Evolutionary conservation across 73 alveolate species (phyloP), one percentile per base, ranked within the genome.

Genomic region (Uronychia setigera): DNA sequence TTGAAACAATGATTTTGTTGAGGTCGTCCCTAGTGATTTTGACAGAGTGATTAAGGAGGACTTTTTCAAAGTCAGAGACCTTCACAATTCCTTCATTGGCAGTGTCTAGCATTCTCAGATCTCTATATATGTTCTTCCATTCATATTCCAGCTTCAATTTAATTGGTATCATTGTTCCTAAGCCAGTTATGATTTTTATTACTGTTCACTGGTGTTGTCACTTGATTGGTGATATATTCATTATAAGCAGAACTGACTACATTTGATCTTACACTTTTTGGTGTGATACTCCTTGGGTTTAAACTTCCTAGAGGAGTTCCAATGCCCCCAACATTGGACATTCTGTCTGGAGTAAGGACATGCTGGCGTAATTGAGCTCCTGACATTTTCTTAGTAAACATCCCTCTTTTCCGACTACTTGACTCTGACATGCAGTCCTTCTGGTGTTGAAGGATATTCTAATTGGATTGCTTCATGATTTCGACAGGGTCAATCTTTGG

Each of bases 111-210:
- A 13, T 9, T 5, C 81, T 26, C 58, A 76, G 28, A 27, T 76
- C 81, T 76, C 81, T 25, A 27, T 28, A 76, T 5, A 76, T 28
- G 1, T 76, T 26, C 81, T 30, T 76, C 81, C 81, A 76, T 76
- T 76, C 81, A 27, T 76, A 76, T 5, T 31, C 29, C 46, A 76
- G 1, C 59, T 76, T 76, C 46, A 13, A 76, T 9, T 28, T 76
- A 5, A 76, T 76, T 1, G 81, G n/a, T 5, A 26, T 25, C 32
- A 67, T 5, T 5, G 67, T 46, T 46, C 67, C 67, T 46, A 19
- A 5, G 19, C n/a, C 19, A 5, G 19, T 5, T 46, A 46, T 5
- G 67, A 46, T 5, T 46, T 46, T n/a, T n/a, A n/a, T n/a, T 46
- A 46, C 67, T 46, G 67, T 46, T 46, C 5, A 46, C 19, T 11